phyloP scores from a whole-genome alignment of 768 basidiomycete species.

The Boletus subparvulus region DNA sequence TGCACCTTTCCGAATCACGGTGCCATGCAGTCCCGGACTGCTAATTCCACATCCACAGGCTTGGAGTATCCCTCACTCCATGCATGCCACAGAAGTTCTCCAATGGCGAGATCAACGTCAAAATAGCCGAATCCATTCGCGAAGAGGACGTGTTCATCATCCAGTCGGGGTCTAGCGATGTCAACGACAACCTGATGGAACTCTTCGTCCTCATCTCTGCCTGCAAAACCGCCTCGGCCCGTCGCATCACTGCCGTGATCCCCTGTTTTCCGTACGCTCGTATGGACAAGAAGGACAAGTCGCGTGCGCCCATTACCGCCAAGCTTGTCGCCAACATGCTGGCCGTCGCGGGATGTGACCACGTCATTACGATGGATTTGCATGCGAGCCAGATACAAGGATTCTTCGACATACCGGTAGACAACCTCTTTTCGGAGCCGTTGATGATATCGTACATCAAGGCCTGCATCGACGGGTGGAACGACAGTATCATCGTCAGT shows the following conservation, averaged over 20 bases:
- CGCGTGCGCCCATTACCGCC: conserved; percentile 93
- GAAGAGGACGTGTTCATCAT: conserved; percentile 99
- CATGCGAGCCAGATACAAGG: conserved; percentile 98
- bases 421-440: conserved; percentile 96
- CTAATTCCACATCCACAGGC: conserved; percentile 62
- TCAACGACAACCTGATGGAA: conserved; percentile 98
- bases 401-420: conserved; percentile 98
- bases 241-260: conserved; percentile 95
- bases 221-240: conserved; percentile 94
- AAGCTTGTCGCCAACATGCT: conserved; percentile 99
- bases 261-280: conserved; percentile 97
- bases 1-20: conserved; percentile 43
- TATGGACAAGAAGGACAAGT: conserved; percentile 98
- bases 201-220: conserved; percentile 98
- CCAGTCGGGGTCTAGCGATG: conserved; percentile 85
- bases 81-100: conserved; percentile 88
- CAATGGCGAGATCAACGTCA: conserved; percentile 94
- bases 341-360: conserved; percentile 94
- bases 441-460: conserved; percentile 94
- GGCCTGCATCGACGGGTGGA: conserved; percentile 79
- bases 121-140: conserved; percentile 91
- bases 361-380: conserved; percentile 99
- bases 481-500: conserved; percentile 87
- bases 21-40: conserved; percentile 43
- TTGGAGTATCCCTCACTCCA: conserved; percentile 83